Evolutionary conservation across 148 eudicot genomes (phyloP), one percentile per base, ranked within the genome.

Genomic region (Rhododendron vialii): DNA sequence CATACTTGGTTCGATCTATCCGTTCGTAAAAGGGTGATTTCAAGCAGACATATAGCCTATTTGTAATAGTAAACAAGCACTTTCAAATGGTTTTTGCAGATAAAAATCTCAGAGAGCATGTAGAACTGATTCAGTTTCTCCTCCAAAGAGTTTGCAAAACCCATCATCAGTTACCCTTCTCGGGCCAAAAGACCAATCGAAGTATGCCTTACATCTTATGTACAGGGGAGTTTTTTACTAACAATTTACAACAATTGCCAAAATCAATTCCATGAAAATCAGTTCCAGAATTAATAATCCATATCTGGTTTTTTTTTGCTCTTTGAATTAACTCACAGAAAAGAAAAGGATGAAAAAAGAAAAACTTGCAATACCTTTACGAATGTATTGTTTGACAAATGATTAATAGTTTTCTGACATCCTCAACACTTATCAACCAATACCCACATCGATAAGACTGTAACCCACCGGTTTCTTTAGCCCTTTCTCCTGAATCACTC

Each of bases 391-490:
- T 2, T n/a, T 67, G 33, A 67, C 17, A 67, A 26, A 26, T 0
- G 73, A 43, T 6, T 3, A 24, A 4, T 18, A 22, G 33, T 69
- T 43, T 69, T n/a, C 43, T 26, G 6, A 55, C 22, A 43, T n/a
- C 45, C 63, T 36, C 59, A n/a, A 53, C 24, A 28, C 12, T 67
- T 55, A 18, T 83, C 82, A 83, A 36, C 80, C 87, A 51, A 33
- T 63, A 71, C 89, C 87, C 78, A 84, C 78, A 89, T 88, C 91
- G 83, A 91, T 77, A 33, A 86, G 86, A 89, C 91, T 91, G 63
- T 84, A 80, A 67, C 90, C 93, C 81, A 83, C 83, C 9, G 84
- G 86, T 75, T 91, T 91, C 88, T 85, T 88, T 24, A 89, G 74
- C 59, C 86, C 61, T 78, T 86, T 88, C 6, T 85, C 89, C 57